Evolutionary conservation across 441 rosid genomes (phyloP), one percentile per base, ranked within the genome.

Genomic region (Euphorbia neoarborescens): DNA sequence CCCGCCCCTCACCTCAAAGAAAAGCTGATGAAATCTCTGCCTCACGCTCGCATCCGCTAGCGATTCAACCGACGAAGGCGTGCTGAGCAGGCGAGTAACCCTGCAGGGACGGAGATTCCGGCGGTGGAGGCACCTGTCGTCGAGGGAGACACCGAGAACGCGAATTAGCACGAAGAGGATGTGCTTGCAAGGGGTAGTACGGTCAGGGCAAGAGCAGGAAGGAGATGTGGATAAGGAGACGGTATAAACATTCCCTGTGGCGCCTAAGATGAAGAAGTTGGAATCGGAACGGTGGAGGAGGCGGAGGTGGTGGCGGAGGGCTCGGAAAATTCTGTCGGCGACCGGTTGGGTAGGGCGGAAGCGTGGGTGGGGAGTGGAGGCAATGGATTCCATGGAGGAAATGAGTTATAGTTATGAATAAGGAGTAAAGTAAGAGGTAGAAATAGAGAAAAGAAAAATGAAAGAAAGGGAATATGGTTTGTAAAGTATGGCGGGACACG

Each of bases 141-240:
- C 84, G 0, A 82, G 74, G 15, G 92, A 79, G 70, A 93, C 76
- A 0, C 97, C 94, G 9, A 90, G 79, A 13, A 80, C 96, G 12
- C 92, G 84, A n/a, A 90, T 86, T 0, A 85, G 77, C 54, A 90
- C 89, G 65, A 90, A 93, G 13, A 90, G 70, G 8, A 93, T 89
- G 78, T 88, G 96, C 42, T 90, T 92, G 85, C 98, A 90, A 14
- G 94, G 95, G 27, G 74, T 77, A 27, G 83, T 83, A 17, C 92
- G 92, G 76, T 89, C 97, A 0, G 97, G 98, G 75, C 98, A 92
- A 0, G 94, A 85, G 76, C 97, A 93, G 1, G 90, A 76, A 0
- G 98, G 96, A 62, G 75, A 71, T 38, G 85, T 60, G 14, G 79
- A 74, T 44, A 93, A 44, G 35, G 84, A 76, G 22, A 93, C 96